phyloP scores from a whole-genome alignment of 2,329 filamentous ascomycete species.

The Botrytis cinerea region DNA sequence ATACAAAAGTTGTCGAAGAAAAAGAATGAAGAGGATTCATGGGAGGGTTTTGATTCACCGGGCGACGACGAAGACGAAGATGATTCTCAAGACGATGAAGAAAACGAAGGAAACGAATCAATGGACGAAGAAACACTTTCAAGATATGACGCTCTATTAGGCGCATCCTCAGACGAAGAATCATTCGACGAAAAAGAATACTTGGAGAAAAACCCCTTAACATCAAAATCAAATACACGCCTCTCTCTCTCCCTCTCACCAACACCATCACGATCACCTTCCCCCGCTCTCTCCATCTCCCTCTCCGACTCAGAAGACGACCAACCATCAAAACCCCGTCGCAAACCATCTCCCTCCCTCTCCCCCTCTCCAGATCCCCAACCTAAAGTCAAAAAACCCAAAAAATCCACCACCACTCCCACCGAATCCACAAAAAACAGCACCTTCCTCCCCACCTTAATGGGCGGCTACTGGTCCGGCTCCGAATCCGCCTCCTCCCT shows the following conservation, averaged over 20 bases:
- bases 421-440: constrained; percentile 43
- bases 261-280: constrained; percentile 30
- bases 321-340: not conserved
- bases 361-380: constrained; percentile 27
- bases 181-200: constrained; percentile 36
- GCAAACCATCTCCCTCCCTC: constrained; percentile 17
- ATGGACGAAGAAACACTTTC: constrained; percentile 37
- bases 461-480: constrained; percentile 78
- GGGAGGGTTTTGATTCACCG: constrained; percentile 32
- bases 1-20: not conserved
- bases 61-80: constrained; percentile 27
- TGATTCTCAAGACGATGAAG: constrained; percentile 20
- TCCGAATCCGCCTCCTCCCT: constrained; percentile 69
- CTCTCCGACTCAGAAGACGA: constrained; percentile 23
- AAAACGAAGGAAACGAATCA: constrained; percentile 31
- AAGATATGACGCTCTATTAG: constrained; percentile 38
- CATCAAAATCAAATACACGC: constrained; percentile 22
- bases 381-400: constrained; percentile 30
- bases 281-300: constrained; percentile 15
- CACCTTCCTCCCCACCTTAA: constrained; percentile 72
- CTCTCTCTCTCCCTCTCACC: constrained; percentile 34
- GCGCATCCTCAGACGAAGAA: constrained; percentile 41
- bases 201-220: constrained; percentile 24
- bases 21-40: constrained; percentile 24
- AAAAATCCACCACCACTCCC: constrained; percentile 25